Base-by-base conservation (phyloP, 2,329 filamentous ascomycete genomes). In the Stachybotrys chartarum region DNA sequence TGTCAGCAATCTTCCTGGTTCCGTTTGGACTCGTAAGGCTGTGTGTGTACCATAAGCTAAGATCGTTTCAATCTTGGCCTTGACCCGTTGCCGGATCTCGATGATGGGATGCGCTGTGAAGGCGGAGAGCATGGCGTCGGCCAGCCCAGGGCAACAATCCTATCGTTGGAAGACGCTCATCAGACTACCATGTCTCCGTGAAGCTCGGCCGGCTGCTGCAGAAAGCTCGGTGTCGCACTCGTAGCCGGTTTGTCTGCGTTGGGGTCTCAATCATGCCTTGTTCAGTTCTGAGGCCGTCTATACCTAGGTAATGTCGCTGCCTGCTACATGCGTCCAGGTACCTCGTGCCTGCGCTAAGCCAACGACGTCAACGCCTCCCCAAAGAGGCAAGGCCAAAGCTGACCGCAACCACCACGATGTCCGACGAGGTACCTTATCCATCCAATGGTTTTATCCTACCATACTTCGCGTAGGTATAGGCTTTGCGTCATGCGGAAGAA, bases 71-170 rank as follows among this genome's bases (percentile, higher is more conserved):
- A 99, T 96, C 79, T 88, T 94, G 62, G 90, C 95, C 79, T 95
- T 97, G 83, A 97, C 93, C 73, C 90, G 87, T 73, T 86, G 86
- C 77, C 89, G 92, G 67, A 99, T 88, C 88, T 99, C 94, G 80
- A 97, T 89, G 71, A 99, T 93, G 61, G 92, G 90, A 68, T 90
- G 89, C 77, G 94, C 92, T 64, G 89, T 96, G 76, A 99, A 99
- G 70, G 94, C 94, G 75, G 93, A 95, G 75, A 99, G 87, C 94
- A 97, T 97, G 73, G 78, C 79, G 71, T 59, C 61, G 72, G 67
- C 72, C 72, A 76, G 75, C 75, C 71, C 74, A 61, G 63, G 64
- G 65, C 66, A 67, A 63, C 60, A 60, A 57, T 57, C 61, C 60
- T 69, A 70, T 62, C 55, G 57, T 59, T 50, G 58, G 56, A 57